Base-by-base conservation (phyloP, 208 protist genomes). In the Crithidia fasciculata region DNA sequence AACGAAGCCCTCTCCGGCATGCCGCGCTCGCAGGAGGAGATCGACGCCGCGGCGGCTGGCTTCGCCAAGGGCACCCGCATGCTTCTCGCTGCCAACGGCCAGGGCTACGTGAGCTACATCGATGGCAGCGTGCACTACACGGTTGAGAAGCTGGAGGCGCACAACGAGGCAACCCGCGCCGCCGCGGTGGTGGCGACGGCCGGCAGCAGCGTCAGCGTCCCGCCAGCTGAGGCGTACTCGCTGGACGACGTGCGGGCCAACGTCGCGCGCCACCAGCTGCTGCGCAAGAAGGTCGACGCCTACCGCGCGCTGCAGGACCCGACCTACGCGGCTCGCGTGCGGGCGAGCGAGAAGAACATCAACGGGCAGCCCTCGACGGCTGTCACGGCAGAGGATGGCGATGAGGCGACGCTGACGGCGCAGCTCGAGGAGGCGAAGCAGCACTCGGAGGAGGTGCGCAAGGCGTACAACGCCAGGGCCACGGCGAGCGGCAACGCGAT, bases 81-180 rank as follows among this genome's bases (percentile, higher is more conserved):
- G 52, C 45, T 87, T 13, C 75, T 89, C 39, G 57, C 66, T 5
- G 28, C 47, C 59, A 65, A 74, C 47, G 77, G 60, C 16, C 69
- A 56, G 40, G 69, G 69, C 56, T 86, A 87, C 72, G 85, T 92
- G 10, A 91, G 85, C 13, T 95, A 93, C 81, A 50, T 95, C 54
- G 91, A 95, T 59, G 91, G 91, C 65, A 79, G 63, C 41, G 49
- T 80, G 53, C 90, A 93, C 71, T 2, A 55, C 16, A 69, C 79
- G 9, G 19, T 87, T 7, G 50, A 47, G 44, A 53, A 65, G 40
- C 47, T 90, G 9, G 74, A 83, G 15, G 66, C 57, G 44, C 71
- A 94, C 78, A 94, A 96, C 72, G 45, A 72, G 40, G 15, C 66
- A 52, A 63, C 69, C 13, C 81, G 79, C 64, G 69, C 65, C 7